These are phyloP conservation scores for Coemansia sp. DNA, from an alignment of 192 early-diverging fungal species.

Conservation along the genomic window DNA sequence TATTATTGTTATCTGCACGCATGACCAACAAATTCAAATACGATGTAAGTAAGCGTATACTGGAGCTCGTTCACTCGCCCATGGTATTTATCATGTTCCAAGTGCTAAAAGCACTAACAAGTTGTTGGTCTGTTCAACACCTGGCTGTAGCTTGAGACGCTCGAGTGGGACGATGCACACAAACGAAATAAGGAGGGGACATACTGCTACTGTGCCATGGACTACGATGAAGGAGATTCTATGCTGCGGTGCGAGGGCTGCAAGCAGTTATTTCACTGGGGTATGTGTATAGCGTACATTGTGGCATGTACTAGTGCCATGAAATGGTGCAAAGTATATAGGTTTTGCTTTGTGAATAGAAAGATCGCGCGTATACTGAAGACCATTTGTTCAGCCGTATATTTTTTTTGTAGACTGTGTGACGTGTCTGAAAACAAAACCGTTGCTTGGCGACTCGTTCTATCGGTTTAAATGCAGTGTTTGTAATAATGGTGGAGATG, in stretches of 20 bases:
- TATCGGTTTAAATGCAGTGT: slow-evolving; percentile 74
- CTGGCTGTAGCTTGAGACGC: slow-evolving; percentile 37
- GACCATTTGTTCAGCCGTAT: background rate
- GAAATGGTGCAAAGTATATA: background rate
- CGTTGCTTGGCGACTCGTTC: slow-evolving; percentile 72
- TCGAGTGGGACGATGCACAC: slow-evolving; percentile 58
- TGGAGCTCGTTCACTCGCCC: background rate
- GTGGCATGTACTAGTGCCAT: background rate
- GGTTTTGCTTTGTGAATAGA: background rate
- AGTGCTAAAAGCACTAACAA: slow-evolving; percentile 28
- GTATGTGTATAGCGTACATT: slow-evolving; percentile 35
- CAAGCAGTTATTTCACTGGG: slow-evolving; percentile 71
- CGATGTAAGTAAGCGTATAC: slow-evolving; percentile 21
- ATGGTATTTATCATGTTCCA: background rate
- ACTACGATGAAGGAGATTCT: slow-evolving; percentile 57
- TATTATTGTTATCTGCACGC: background rate
- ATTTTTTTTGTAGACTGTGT: slow-evolving; percentile 61
- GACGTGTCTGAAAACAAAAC: slow-evolving; percentile 53
- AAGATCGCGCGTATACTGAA: background rate
- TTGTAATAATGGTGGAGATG: slow-evolving; percentile 59
- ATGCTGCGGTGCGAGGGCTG: slow-evolving; percentile 71
- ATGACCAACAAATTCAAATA: slow-evolving; percentile 52
- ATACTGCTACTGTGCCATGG: slow-evolving; percentile 82
- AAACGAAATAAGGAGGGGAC: slow-evolving; percentile 60
- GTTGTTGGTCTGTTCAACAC: slow-evolving; percentile 4